A percentile compares a stretch with the other conserved stretches of the same genome.
phyloP scores from a whole-genome alignment of 2,329 filamentous ascomycete genomes.

The Xylariaceae sp. region DNA sequence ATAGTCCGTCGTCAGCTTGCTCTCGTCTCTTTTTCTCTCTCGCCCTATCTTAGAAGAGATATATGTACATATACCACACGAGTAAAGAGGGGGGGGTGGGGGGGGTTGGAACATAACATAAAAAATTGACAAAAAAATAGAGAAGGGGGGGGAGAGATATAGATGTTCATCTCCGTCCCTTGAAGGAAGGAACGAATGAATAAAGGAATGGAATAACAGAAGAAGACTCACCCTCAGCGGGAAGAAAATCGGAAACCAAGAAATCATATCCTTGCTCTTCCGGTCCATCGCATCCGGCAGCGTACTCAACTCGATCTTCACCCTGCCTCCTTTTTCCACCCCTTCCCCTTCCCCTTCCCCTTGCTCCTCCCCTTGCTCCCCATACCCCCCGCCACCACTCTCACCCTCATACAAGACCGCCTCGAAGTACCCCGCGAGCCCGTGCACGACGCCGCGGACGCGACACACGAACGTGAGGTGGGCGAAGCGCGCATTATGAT shows the following conservation, averaged over 20 bases:
- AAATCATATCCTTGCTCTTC: conserved; percentile 98
- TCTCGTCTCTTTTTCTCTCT: not conserved
- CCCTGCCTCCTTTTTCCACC: conserved; percentile 41
- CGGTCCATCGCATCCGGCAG: conserved; percentile 87
- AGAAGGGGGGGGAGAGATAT: too few species aligned
- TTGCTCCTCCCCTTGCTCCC: too few species aligned
- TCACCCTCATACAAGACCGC: conserved; percentile 83
- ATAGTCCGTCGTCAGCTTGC: conserved; percentile 1
- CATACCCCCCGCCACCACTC: too few species aligned
- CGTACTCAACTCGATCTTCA: conserved; percentile 83
- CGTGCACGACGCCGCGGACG: conserved; percentile 83
- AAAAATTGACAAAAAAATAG: too few species aligned
- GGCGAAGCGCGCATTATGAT: conserved; percentile 85
- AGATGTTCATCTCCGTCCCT: too few species aligned
- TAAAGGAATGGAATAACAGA: too few species aligned
- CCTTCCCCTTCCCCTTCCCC: conserved; percentile 26
- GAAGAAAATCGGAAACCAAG: conserved; percentile 99
- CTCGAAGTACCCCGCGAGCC: conserved; percentile 93
- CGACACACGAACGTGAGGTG: conserved; percentile 77
- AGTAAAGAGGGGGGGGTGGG: too few species aligned
- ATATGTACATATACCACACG: too few species aligned
- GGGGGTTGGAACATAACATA: too few species aligned
- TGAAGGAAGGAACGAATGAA: too few species aligned
- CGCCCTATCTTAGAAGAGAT: too few species aligned
- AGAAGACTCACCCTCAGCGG: conserved; percentile 85